phyloP scores from a whole-genome alignment of 805 yeast species.

The Barnettozyma populi region DNA sequence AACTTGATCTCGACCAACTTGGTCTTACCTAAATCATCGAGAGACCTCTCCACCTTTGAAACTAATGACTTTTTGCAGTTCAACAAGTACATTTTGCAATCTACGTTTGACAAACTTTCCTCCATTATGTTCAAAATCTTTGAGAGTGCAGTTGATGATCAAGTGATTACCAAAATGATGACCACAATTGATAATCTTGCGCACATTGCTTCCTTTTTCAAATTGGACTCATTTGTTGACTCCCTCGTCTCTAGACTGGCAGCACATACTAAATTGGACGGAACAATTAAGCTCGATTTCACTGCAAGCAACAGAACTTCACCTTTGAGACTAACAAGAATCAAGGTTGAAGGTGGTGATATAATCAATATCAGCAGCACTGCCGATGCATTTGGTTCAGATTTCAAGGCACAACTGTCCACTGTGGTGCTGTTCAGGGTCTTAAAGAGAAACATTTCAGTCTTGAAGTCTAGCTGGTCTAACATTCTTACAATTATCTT shows the following conservation, averaged over 20 bases:
- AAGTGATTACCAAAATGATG: slow-evolving; percentile 79
- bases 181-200: slow-evolving; percentile 85
- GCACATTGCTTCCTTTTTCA: slow-evolving; percentile 62
- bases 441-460: slow-evolving; percentile 49
- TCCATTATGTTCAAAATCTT: slow-evolving; percentile 73
- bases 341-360: slow-evolving; percentile 25
- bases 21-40: slow-evolving; percentile 28
- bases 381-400: slow-evolving; percentile 81
- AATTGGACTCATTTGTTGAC: slow-evolving; percentile 52
- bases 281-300: slow-evolving; percentile 18
- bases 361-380: slow-evolving; percentile 69
- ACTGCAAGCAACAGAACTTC: slow-evolving; percentile 3
- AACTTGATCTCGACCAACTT: slow-evolving; percentile 46
- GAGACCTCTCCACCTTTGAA: slow-evolving; percentile 11
- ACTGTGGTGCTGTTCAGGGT: slow-evolving; percentile 81
- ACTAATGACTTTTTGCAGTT: slow-evolving; percentile 41
- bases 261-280: slow-evolving; percentile 61
- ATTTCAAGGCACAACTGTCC: slow-evolving; percentile 87
- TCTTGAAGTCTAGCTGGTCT: slow-evolving; percentile 47
- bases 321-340: slow-evolving; percentile 20
- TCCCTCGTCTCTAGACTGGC: slow-evolving; percentile 61
- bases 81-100: slow-evolving; percentile 66
- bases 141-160: slow-evolving; percentile 86
- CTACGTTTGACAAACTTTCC: slow-evolving; percentile 58
- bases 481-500: slow-evolving; percentile 53